These are phyloP conservation scores for Theobroma grandiflorum DNA, from an alignment of 441 rosid genomes.

Conservation along the genomic window DNA sequence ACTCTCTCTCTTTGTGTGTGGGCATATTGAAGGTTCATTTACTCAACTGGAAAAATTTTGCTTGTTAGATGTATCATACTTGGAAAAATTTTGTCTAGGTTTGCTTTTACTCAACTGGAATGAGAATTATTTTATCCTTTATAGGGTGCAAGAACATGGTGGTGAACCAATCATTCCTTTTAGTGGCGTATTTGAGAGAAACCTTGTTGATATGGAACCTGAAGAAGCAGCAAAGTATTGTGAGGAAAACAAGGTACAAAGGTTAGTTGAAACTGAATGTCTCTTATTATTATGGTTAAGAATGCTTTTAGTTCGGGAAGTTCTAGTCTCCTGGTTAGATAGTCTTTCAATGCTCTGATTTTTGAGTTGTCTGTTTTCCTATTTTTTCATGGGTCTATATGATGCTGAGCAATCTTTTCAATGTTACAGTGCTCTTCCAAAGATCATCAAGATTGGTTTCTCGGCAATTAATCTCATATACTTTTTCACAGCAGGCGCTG, in stretches of 20 bases:
- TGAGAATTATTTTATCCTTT: slow-evolving; percentile 26
- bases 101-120: slow-evolving; percentile 1
- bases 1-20: slow-evolving; percentile 5
- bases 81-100: not conserved
- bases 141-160: slow-evolving; percentile 98
- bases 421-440: slow-evolving; percentile 84
- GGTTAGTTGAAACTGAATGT: slow-evolving; percentile 56
- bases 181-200: slow-evolving; percentile 83
- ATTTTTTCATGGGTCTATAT: slow-evolving; percentile 8
- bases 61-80: not conserved
- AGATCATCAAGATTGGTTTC: slow-evolving; percentile 98
- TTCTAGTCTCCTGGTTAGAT: not conserved
- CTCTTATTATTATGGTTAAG: not conserved
- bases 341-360: not conserved
- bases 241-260: slow-evolving; percentile 95
- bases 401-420: slow-evolving; percentile 26
- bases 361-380: not conserved
- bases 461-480: slow-evolving; percentile 95
- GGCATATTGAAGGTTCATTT: not conserved
- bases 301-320: not conserved
- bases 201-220: slow-evolving; percentile 79
- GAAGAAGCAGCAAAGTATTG: slow-evolving; percentile 88
- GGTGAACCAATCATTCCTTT: slow-evolving; percentile 95
- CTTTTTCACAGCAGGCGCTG: slow-evolving; percentile 98
- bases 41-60: not conserved